A percentile compares a stretch with the other conserved stretches of the same genome.
phyloP scores from a whole-genome alignment of 2,329 filamentous ascomycete species.

The Talaromyces funiculosus region DNA sequence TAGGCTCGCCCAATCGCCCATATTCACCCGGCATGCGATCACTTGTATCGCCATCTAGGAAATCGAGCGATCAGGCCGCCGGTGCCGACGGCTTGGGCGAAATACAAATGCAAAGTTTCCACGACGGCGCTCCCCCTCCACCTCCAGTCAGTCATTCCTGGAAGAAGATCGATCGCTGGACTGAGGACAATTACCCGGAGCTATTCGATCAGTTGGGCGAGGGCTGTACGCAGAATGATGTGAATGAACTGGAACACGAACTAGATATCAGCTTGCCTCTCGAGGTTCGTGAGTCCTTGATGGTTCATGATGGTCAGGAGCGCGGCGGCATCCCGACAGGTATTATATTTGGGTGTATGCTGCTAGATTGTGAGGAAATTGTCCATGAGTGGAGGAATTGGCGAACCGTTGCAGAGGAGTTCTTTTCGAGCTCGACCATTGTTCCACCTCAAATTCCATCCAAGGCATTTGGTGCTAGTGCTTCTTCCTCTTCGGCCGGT shows the following conservation, averaged over 20 bases:
- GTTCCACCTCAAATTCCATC: slow-evolving; percentile 57
- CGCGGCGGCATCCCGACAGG: slow-evolving; percentile 85
- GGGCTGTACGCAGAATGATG: slow-evolving; percentile 84
- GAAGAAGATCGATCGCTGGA: slow-evolving; percentile 89
- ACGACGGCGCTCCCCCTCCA: slow-evolving; percentile 81
- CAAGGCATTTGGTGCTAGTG: slow-evolving; percentile 56
- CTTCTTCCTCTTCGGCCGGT: slow-evolving; percentile 55
- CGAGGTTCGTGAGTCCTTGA: slow-evolving; percentile 86
- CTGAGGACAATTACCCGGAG: slow-evolving; percentile 91
- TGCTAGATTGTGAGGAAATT: slow-evolving; percentile 96
- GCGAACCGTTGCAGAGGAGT: slow-evolving; percentile 88
- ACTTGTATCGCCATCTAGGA: slow-evolving; percentile 59
- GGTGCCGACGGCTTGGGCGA: slow-evolving; percentile 53
- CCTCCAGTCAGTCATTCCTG: slow-evolving; percentile 86
- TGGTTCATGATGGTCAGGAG: slow-evolving; percentile 94
- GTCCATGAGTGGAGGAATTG: slow-evolving; percentile 97
- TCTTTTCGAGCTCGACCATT: slow-evolving; percentile 56
- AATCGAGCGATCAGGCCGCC: slow-evolving; percentile 47
- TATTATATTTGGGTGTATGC: slow-evolving; percentile 88
- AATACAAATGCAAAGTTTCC: slow-evolving; percentile 95
- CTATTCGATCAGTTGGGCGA: slow-evolving; percentile 90
- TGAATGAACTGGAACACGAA: slow-evolving; percentile 95
- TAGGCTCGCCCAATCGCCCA: slow-evolving; percentile 59
- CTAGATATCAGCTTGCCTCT: slow-evolving; percentile 89
- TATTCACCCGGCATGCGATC: slow-evolving; percentile 90